Percentiles rank a stretch among this genome's conserved stretches.
These are phyloP conservation scores for Arbutus unedo DNA, from an alignment of 148 eudicot species.

Conservation along the genomic window DNA sequence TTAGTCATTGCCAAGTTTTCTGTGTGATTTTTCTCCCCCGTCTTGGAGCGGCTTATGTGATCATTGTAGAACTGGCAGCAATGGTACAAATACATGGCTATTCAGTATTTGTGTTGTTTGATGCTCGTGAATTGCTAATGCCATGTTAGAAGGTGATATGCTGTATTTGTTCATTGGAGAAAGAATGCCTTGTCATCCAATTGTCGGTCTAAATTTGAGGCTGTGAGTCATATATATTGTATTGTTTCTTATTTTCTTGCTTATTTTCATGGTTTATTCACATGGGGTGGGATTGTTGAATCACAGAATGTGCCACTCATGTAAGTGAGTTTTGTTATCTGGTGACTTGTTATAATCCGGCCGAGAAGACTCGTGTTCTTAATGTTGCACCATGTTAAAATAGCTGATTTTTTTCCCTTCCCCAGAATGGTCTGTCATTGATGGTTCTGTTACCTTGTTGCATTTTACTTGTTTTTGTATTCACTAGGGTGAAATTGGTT, in stretches of 20 bases:
- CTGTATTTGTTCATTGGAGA: not conserved
- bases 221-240: not conserved
- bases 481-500: not conserved
- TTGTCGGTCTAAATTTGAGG: not conserved
- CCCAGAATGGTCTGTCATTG: not conserved
- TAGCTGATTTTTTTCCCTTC: not conserved
- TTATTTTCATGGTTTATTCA: not conserved
- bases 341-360: not conserved
- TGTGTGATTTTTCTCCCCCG: constrained; percentile 23
- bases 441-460: not conserved
- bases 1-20: constrained; percentile 64
- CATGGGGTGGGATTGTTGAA: not conserved
- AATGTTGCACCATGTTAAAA: not conserved
- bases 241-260: not conserved
- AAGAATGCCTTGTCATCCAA: not conserved
- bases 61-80: not conserved
- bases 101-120: not conserved
- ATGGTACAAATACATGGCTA: not conserved
- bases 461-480: constrained; percentile 1
- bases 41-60: not conserved
- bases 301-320: not conserved
- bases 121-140: not conserved
- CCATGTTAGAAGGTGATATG: not conserved
- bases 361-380: not conserved
- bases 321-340: not conserved